phyloP scores from a whole-genome alignment of 306 rosid species.

The Prunus mume region DNA sequence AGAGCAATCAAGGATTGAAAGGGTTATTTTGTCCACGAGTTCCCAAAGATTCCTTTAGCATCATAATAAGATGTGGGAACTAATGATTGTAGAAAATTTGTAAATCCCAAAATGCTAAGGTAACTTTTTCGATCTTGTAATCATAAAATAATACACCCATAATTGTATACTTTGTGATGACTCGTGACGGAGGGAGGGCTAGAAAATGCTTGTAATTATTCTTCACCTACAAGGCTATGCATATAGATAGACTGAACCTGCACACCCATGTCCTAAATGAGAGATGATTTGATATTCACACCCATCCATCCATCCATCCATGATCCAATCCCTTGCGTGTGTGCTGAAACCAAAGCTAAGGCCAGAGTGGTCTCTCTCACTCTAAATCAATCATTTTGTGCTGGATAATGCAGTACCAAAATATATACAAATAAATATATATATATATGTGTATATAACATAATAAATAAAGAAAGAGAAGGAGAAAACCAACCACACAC shows the following conservation, averaged over 20 bases:
- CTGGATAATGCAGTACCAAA: not conserved
- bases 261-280: not conserved
- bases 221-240: not conserved
- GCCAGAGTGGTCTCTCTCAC: conserved; percentile 6
- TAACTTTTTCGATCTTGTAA: not conserved
- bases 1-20: not conserved
- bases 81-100: not conserved
- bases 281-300: not conserved
- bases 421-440: too few species aligned
- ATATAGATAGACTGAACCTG: not conserved
- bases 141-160: not conserved
- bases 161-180: not conserved
- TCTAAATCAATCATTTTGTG: conserved; percentile 15
- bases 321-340: conserved; percentile 5
- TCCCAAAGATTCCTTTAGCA: not conserved
- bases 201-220: not conserved
- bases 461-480: not conserved
- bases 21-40: not conserved
- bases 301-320: not conserved
- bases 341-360: not conserved
- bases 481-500: not conserved
- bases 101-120: not conserved
- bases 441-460: not conserved
- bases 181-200: too few species aligned
- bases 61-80: not conserved